These are phyloP conservation scores for Alopecurus myosuroides DNA, from an alignment of 176 grass and related monocot species.

Conservation along the genomic window DNA sequence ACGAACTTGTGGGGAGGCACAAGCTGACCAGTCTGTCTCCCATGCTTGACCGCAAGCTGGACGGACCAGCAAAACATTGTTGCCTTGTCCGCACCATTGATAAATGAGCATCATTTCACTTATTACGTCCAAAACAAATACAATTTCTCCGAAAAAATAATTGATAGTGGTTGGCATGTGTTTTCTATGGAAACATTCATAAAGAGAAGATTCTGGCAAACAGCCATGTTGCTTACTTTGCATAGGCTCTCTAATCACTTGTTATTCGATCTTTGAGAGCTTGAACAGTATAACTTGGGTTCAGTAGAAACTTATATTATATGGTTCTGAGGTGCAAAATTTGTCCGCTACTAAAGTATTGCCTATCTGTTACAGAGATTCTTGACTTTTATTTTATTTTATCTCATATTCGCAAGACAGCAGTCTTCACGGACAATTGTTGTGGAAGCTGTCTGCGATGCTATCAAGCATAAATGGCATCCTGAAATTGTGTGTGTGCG, in stretches of 20 bases:
- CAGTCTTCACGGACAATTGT: constrained; percentile 71
- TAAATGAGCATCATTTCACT: neutral
- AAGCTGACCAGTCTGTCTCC: constrained; percentile 51
- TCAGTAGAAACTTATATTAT: constrained; percentile 16
- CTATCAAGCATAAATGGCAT: constrained; percentile 88
- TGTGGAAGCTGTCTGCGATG: constrained; percentile 64
- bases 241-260: neutral
- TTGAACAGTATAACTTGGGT: neutral
- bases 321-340: constrained; percentile 14
- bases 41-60: constrained; percentile 79
- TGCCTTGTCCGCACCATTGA: neutral
- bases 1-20: constrained; percentile 69
- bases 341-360: constrained; percentile 15
- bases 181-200: neutral
- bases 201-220: neutral
- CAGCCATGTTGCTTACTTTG: neutral
- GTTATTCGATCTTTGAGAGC: neutral
- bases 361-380: constrained; percentile 66
- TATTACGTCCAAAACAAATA: neutral
- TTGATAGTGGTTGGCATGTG: neutral
- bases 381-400: constrained; percentile 84
- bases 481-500: neutral
- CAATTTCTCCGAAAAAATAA: neutral
- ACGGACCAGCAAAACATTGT: neutral
- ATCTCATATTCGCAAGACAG: constrained; percentile 79